Base-by-base conservation (phyloP, 176 grass and related monocot genomes). In the Cenchrus fungigraminus region DNA sequence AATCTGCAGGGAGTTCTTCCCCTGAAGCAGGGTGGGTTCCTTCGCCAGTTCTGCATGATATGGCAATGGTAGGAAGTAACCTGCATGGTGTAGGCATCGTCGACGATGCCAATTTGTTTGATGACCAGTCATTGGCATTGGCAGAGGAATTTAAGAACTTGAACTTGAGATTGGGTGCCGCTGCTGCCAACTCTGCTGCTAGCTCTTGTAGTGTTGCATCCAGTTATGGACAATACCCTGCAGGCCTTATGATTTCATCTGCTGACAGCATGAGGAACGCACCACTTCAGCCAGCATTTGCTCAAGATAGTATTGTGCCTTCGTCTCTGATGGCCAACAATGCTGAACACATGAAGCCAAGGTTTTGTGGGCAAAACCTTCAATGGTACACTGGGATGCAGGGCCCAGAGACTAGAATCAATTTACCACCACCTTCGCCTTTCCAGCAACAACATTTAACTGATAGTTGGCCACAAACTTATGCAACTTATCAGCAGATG, bases 61-160 rank as follows among this genome's bases (percentile, higher is more conserved):
- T 65, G 22, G 11, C 22, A 43, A 34, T 29, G 58, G 8, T 75
- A n/a, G 34, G 9, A 37, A 43, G 42, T n/a, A 64, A 83, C 69
- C 66, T 40, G 13, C 25, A 17, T 79, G 67, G 50, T 77, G 8
- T 46, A 54, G 66, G 66, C 5, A 51, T 31, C 25, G 8, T 17
- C 40, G 73, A 29, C 7, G 53, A 52, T 72, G 29, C 43, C 12
- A 79, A 16, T 51, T 83, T 92, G 72, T 47, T 84, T 43, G 89
- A 94, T 46, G 81, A 89, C 10, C 74, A 74, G 74, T 69, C 55
- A 1, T 52, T 97, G 40, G 2, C 2, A 40, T 40, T 40, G 37
- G 37, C 80, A 68, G 76, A 61, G 7, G 83, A 77, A 67, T 89
- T 94, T 40, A 25, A 32, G 11, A 85, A 81, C 57, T 37, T 94